Conservation (phyloP, 2,329 filamentous ascomycete species). For the Apiospora sp. region DNA sequence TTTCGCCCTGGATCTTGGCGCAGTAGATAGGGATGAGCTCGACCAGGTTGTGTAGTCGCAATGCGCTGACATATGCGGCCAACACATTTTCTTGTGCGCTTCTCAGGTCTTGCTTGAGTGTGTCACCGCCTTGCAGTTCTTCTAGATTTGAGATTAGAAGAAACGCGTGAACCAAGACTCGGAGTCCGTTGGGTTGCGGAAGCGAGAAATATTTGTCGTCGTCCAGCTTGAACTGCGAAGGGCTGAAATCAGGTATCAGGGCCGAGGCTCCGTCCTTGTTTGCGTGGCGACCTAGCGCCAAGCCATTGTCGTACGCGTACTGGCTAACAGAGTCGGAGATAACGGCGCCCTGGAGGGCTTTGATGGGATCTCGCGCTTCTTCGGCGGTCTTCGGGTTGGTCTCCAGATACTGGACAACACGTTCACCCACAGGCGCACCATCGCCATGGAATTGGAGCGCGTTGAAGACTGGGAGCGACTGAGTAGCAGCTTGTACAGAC, state of each 20-base stretch:
- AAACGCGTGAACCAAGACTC: slow-evolving; percentile 72
- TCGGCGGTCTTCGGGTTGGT: slow-evolving; percentile 60
- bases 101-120: slow-evolving; percentile 46
- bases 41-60: slow-evolving; percentile 76
- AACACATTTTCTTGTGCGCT: slow-evolving; percentile 77
- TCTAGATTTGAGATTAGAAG: slow-evolving; percentile 73
- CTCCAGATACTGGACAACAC: slow-evolving; percentile 69
- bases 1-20: slow-evolving; percentile 72
- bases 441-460: slow-evolving; percentile 69
- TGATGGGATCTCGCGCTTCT: slow-evolving; percentile 72
- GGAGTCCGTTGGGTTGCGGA: slow-evolving; percentile 69
- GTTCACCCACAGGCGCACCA: slow-evolving; percentile 58
- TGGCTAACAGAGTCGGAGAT: slow-evolving; percentile 68
- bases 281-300: slow-evolving; percentile 57
- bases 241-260: slow-evolving; percentile 50
- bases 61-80: slow-evolving; percentile 80
- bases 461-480: slow-evolving; percentile 70
- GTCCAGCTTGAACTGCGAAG: slow-evolving; percentile 45
- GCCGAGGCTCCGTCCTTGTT: slow-evolving; percentile 53
- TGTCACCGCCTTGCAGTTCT: slow-evolving; percentile 56
- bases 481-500: slow-evolving; percentile 60
- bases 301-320: slow-evolving; percentile 67
- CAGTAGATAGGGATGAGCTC: slow-evolving; percentile 89
- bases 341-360: slow-evolving; percentile 79
- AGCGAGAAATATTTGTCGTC: slow-evolving; percentile 60